Evolutionary conservation across 371 early-diverging fungal genomes (phyloP).

Genomic region (Gilbertella persicaria): DNA sequence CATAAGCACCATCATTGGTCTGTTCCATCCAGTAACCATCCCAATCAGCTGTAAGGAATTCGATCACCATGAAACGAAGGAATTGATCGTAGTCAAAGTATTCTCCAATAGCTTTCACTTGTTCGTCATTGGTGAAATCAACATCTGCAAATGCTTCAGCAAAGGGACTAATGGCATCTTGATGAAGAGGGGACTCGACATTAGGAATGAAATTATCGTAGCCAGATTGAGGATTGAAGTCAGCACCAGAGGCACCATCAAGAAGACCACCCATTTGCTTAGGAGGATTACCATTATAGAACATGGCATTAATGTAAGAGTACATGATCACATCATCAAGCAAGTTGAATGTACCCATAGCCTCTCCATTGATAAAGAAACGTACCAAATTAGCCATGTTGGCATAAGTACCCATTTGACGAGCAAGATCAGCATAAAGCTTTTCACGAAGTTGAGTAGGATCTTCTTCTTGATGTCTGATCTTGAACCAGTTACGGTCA

Average conservation of each 20-base stretch:
- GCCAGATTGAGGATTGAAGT: constrained; percentile 31
- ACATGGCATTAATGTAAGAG: constrained; percentile 52
- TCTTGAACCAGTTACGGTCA: constrained; percentile 54
- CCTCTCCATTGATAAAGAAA: constrained; percentile 52
- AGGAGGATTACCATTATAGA: constrained; percentile 46
- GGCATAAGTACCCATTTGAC: constrained; percentile 52
- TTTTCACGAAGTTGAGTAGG: constrained; percentile 64
- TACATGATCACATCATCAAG: constrained; percentile 55
- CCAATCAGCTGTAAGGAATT: constrained; percentile 59
- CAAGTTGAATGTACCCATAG: constrained; percentile 58
- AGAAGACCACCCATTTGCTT: constrained; percentile 49
- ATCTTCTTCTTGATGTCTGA: constrained; percentile 59
- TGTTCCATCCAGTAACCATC: constrained; percentile 61
- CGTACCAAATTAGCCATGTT: constrained; percentile 56
- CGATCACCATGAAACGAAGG: constrained; percentile 60
- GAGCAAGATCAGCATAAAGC: constrained; percentile 51
- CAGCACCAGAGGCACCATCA: constrained; percentile 58
- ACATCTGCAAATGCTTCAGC: constrained; percentile 33
- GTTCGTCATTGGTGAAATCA: constrained; percentile 39
- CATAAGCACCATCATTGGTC: constrained; percentile 58
- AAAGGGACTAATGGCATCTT: constrained; percentile 36
- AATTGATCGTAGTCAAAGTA: constrained; percentile 49
- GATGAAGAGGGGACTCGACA: constrained; percentile 33
- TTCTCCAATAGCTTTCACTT: constrained; percentile 34
- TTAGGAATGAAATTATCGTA: constrained; percentile 40